Evolutionary conservation across 1,284 basidiomycete species (phyloP), one percentile per base, ranked within the genome.

Genomic region (Tilletia indica): DNA sequence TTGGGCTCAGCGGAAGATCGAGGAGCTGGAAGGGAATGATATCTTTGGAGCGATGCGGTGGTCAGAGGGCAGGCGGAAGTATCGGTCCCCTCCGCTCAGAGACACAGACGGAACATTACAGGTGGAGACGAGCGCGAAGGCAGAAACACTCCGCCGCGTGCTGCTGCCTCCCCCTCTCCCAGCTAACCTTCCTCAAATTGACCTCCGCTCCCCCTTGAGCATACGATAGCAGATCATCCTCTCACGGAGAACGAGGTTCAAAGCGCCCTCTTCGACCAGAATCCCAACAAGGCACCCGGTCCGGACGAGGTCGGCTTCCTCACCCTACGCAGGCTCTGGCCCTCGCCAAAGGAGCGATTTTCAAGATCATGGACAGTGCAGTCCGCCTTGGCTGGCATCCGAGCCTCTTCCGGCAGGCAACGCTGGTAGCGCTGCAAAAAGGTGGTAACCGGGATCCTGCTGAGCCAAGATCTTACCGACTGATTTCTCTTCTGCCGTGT

Each of bases 401-500:
- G 31, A 16, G 16, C n/a, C n/a, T n/a, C n/a, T 68, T 34, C 39
- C 3, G 19, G 34, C 2, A 31, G 4, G 42, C 67, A 14, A 47
- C n/a, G 4, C 42, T 68, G 9, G 21, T 19, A 6, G 67, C 42
- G 14, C 14, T 68, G 39, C 25, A 5, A 5, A 68, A 68, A 21
- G 5, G 25, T 5, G 67, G 67, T 2, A 34, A 25, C 21, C 48
- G 67, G 12, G 67, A 68, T 19, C 67, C 67, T 2, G 42, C 67
- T 2, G 39, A 19, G 3, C 38, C 67, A 2, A 8, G 67, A 25
- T 48, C 39, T 2, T 68, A 68, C 16, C 36, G 67, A 5, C 19
- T 54, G 49, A 16, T 54, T 16, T 6, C 49, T 19, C 16, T 25
- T 4, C 16, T 54, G 6, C 5, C 6, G 8, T n/a, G 14, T 54